Conservation (phyloP, 257 asterid species). For the Vinca minor region DNA sequence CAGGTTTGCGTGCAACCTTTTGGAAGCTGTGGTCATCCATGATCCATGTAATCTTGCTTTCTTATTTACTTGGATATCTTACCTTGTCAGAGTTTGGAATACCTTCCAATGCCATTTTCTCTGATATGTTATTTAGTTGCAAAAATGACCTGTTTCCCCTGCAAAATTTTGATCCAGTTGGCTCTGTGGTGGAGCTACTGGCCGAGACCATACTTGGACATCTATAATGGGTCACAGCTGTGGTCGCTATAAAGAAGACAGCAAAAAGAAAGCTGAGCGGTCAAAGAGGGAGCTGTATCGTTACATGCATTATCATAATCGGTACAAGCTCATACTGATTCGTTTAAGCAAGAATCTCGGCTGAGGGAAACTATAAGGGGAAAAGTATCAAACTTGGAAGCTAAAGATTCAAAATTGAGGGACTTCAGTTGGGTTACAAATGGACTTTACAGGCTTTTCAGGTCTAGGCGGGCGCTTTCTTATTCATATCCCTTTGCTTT, state of each 20-base stretch:
- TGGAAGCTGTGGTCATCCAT: slow-evolving; percentile 1
- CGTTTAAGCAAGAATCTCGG: slow-evolving; percentile 67
- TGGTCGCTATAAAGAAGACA: slow-evolving; percentile 81
- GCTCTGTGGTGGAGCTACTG: slow-evolving; percentile 96
- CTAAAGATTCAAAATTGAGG: slow-evolving; percentile 46
- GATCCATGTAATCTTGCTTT: background rate
- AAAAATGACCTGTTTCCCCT: slow-evolving; percentile 8
- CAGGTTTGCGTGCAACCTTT: background rate
- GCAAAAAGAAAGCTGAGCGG: slow-evolving; percentile 49
- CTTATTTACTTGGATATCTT: background rate
- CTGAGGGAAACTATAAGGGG: slow-evolving; percentile 54
- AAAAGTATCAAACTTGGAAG: slow-evolving; percentile 55
- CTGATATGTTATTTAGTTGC: background rate
- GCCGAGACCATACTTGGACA: slow-evolving; percentile 74
- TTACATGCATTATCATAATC: slow-evolving; percentile 87
- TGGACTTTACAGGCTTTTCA: slow-evolving; percentile 76
- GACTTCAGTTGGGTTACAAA: slow-evolving; percentile 84
- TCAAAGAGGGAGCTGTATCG: slow-evolving; percentile 77
- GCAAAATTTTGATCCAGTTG: slow-evolving; percentile 44
- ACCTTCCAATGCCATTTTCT: background rate
- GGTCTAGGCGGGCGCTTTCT: slow-evolving; percentile 84
- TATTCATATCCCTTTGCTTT: slow-evolving; percentile 91
- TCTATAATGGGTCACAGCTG: slow-evolving; percentile 71
- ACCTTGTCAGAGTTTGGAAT: background rate
- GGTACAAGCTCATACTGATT: slow-evolving; percentile 84